Evolutionary conservation across 768 basidiomycete species (phyloP), one percentile per base, ranked within the genome.

Genomic region (Saitozyma podzolica): DNA sequence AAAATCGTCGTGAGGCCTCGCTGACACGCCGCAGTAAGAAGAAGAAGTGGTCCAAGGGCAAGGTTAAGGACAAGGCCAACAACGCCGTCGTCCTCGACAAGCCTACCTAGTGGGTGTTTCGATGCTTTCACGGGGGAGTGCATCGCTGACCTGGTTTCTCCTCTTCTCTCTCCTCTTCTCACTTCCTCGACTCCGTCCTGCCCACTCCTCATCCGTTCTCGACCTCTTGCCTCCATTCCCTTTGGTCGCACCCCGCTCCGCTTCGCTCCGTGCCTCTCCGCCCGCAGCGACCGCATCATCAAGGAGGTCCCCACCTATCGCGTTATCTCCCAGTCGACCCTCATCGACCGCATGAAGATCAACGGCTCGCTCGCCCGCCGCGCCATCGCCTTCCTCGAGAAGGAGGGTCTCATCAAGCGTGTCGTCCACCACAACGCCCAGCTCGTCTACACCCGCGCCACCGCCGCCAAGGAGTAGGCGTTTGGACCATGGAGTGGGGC

Each of bases 11-110:
- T 2, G 29, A 29, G 2, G 29, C 29, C 29, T 2, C 54, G 40
- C 40, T 55, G 62, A 53, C 49, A 51, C 47, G 49, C 8, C 19
- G 59, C 60, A 79, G 78, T 66, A 97, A 97, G 87, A 98, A 98
- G 87, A 98, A 98, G 91, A 98, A 98, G 87, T 97, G 94, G 94
- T 96, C 92, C 74, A 98, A 98, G 86, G 96, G 96, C 81, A 98
- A 98, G 84, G 96, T 99, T 82, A 99, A 99, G 89, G 96, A 99
- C 84, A 99, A 98, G 88, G 92, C 95, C 77, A 88, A 91, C 79
- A 94, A 98, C 86, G 86, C 91, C 74, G 93, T 97, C 82, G 84
- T 88, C 72, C 88, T 95, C 77, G 95, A 98, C 85, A 95, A 97
- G 85, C 70, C 87, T 59, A 90, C 89, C 73, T 95, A 82, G 78